These are phyloP conservation scores for Fusarium ambrosium DNA, from an alignment of 2,329 filamentous ascomycete genomes.

Conservation along the genomic window DNA sequence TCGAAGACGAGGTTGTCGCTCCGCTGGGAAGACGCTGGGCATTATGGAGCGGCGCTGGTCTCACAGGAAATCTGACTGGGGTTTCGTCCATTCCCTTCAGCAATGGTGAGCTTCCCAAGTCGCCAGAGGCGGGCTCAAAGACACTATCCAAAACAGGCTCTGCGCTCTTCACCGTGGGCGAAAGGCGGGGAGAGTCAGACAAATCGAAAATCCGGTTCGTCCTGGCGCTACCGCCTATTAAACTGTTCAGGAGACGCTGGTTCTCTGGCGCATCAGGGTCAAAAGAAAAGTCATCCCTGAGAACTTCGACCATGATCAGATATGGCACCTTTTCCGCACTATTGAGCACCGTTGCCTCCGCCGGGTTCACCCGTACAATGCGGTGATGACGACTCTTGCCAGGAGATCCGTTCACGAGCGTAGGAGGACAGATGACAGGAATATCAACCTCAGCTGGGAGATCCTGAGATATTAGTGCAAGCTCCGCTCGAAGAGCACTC, in stretches of 20 bases:
- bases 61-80: conserved; percentile 48
- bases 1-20: conserved; percentile 70
- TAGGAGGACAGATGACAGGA: conserved; percentile 83
- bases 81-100: conserved; percentile 71
- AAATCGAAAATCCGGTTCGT: conserved; percentile 76
- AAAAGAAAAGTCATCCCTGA: conserved; percentile 86
- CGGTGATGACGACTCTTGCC: conserved; percentile 84
- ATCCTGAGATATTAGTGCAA: conserved; percentile 85
- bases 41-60: conserved; percentile 48
- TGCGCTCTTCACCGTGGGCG: conserved; percentile 55
- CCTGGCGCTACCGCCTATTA: conserved; percentile 69
- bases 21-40: conserved; percentile 72
- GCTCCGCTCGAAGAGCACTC: conserved; percentile 83
- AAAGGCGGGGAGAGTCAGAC: conserved; percentile 72
- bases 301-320: conserved; percentile 85
- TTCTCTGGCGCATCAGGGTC: conserved; percentile 82
- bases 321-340: conserved; percentile 90
- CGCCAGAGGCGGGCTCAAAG: conserved; percentile 85
- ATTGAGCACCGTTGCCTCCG: conserved; percentile 86
- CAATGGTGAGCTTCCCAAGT: conserved; percentile 80
- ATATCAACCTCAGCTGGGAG: conserved; percentile 87
- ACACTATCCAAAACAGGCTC: conserved; percentile 76
- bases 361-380: conserved; percentile 85
- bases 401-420: conserved; percentile 78
- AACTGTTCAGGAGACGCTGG: conserved; percentile 70